Base-by-base conservation (phyloP, 208 protist species). In the Trypanosoma vivax region DNA sequence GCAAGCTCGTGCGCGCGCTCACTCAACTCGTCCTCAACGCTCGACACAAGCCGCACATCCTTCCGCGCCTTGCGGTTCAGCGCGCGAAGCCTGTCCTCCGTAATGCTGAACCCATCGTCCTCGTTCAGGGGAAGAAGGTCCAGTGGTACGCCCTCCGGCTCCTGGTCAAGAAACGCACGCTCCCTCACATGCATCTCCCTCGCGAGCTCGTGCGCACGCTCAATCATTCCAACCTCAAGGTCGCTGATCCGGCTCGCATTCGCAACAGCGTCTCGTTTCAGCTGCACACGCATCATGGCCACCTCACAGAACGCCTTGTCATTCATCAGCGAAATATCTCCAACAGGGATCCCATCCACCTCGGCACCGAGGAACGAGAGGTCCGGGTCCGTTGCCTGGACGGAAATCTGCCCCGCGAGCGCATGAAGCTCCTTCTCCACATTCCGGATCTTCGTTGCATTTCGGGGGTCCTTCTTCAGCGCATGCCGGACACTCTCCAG, bases 1-100 rank as follows among this genome's bases (percentile, higher is more conserved):
- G 86, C 86, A n/a, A 93, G 50, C 38, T 67, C 73, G 47, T 86
- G 73, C 2, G 74, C 74, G 23, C 75, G 75, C n/a, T 75, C 71
- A 41, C 73, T 72, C 69, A 84, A 69, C 29, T 79, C 61, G n/a
- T 72, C 50, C 56, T 87, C 65, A 35, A 84, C 46, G n/a, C n/a
- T n/a, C n/a, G n/a, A n/a, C n/a, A n/a, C n/a, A n/a, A n/a, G n/a
- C n/a, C n/a, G n/a, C n/a, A n/a, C n/a, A n/a, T n/a, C n/a, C n/a
- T n/a, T n/a, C n/a, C n/a, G n/a, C n/a, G n/a, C n/a, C n/a, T n/a
- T n/a, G n/a, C n/a, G n/a, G n/a, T n/a, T n/a, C n/a, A 76, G 19
- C 19, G 64, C 60, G 31, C 82, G 67, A 21, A 70, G 74, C 58
- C 83, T 70, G 50, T 65, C 73, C 51, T 87, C 79, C 7, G 83